These are phyloP conservation scores for Trypanosoma platydactyli DNA, from an alignment of 208 protist genomes.

Conservation along the genomic window DNA sequence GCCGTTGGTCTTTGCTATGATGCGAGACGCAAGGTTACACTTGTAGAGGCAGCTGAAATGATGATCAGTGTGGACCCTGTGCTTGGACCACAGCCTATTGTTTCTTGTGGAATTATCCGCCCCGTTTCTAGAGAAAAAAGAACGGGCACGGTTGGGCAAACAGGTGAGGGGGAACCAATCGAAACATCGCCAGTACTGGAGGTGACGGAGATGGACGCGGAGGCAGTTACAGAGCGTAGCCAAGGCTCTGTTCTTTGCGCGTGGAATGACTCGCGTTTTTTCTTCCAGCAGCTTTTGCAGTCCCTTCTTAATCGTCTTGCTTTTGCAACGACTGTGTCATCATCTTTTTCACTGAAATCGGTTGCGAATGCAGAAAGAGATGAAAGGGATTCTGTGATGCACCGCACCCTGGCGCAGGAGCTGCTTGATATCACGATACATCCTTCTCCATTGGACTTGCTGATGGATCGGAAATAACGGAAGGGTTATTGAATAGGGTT, in stretches of 20 bases:
- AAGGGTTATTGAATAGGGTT: neutral
- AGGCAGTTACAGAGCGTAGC: conserved; percentile 64
- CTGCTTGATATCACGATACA: conserved; percentile 75
- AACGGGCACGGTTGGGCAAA: neutral
- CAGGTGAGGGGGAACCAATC: neutral
- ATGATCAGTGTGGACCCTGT: conserved; percentile 72
- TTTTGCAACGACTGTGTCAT: conserved; percentile 36
- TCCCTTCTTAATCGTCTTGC: conserved; percentile 60
- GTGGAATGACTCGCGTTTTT: conserved; percentile 29
- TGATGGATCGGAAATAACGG: conserved; percentile 50
- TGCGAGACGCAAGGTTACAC: conserved; percentile 56
- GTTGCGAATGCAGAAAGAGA: neutral
- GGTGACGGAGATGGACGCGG: conserved; percentile 58
- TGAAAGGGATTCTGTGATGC: conserved; percentile 31
- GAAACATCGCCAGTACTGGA: conserved; percentile 15
- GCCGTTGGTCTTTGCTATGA: conserved; percentile 82
- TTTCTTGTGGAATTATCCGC: conserved; percentile 69
- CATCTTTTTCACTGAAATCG: neutral
- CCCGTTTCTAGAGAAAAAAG: neutral
- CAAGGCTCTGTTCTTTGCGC: conserved; percentile 66
- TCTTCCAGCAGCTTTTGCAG: conserved; percentile 71
- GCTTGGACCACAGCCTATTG: conserved; percentile 75
- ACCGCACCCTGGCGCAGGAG: conserved; percentile 53
- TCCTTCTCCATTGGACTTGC: conserved; percentile 69
- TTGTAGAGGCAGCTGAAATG: conserved; percentile 79